Percentiles rank a stretch among this genome's conserved stretches.
Conservation (phyloP, 2,329 filamentous ascomycete genomes). For the Ophiosphaerella narmari region DNA sequence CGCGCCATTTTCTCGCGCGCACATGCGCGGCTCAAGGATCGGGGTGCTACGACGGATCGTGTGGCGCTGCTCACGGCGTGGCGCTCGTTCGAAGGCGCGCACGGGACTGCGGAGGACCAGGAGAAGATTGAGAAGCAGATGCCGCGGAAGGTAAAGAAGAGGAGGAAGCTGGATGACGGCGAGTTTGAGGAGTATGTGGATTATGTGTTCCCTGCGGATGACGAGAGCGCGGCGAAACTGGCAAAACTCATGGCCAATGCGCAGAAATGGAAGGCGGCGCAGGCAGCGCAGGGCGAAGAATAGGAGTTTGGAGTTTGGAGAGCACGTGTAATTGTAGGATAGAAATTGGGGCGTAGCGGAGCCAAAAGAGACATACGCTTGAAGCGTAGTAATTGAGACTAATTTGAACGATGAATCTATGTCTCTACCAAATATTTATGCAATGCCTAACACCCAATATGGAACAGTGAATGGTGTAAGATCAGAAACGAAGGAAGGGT, state of each 20-base stretch:
- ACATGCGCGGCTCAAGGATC: slow-evolving; percentile 82
- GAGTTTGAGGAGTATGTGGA: slow-evolving; percentile 96
- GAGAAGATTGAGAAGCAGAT: slow-evolving; percentile 89
- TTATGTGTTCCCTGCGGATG: slow-evolving; percentile 95
- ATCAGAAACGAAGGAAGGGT: too few species aligned
- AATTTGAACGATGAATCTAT: too few species aligned
- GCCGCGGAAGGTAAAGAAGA: slow-evolving; percentile 90
- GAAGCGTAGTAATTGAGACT: too few species aligned
- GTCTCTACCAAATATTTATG: too few species aligned
- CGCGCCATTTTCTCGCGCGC: slow-evolving; percentile 84
- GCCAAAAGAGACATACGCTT: too few species aligned
- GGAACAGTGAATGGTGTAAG: too few species aligned
- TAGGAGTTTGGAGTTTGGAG: too few species aligned
- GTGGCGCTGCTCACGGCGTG: slow-evolving; percentile 89
- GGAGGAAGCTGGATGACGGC: slow-evolving; percentile 88
- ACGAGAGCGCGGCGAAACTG: slow-evolving; percentile 81
- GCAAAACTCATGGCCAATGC: slow-evolving; percentile 84
- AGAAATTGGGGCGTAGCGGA: too few species aligned
- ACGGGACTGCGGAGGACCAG: slow-evolving; percentile 75
- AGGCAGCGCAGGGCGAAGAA: slow-evolving; percentile 15
- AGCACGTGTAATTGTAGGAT: too few species aligned
- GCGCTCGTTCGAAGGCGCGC: slow-evolving; percentile 87
- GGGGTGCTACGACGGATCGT: slow-evolving; percentile 78
- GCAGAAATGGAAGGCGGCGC: slow-evolving; percentile 79
- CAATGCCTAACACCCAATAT: too few species aligned